Evolutionary conservation across 208 protist genomes (phyloP), one percentile per base, ranked within the genome.

Genomic region (Leishmania major): DNA sequence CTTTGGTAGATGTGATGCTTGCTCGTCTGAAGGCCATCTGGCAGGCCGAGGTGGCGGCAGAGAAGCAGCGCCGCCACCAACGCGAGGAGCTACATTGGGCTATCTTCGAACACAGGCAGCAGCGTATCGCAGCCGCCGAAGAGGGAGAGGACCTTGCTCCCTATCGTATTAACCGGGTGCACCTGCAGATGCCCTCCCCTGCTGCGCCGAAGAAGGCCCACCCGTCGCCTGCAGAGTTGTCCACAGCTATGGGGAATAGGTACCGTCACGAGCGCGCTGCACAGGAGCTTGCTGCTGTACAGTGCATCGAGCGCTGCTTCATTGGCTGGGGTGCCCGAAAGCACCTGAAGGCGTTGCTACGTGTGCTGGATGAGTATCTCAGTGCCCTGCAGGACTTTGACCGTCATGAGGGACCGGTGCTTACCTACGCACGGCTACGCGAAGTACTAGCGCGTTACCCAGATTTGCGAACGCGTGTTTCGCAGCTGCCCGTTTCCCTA

Each of bases 111-210:
- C 89, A 93, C 79, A 87, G 88, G 53, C 84, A 91, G 66, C 57
- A 85, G 77, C 84, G 85, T 55, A 93, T 95, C 75, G 88, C 84
- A 15, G 84, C 80, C 2, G 89, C 91, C 3, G 77, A 81, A 35
- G 89, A 1, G 37, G 70, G 69, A n/a, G 64, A 86, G 22, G 89
- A 91, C 8, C 80, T 95, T 22, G 45, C 70, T 3, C 81, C 84
- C 22, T 90, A 84, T 83, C 51, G 72, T 3, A 67, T 28, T 31
- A 57, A 57, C 25, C 82, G 82, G 2, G 60, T 82, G 22, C 82
- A 74, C 2, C 28, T 79, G 64, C 59, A 82, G 73, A 86, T 40
- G 35, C 60, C 43, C 1, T 17, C n/a, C 2, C 13, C 13, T 10
- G 37, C 19, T 5, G 45, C 73, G 17, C 6, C 55, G 8, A 13